Conservation (phyloP, 225 moss, liverwort and hornwort genomes). For the Antitrichia curtipendula region DNA sequence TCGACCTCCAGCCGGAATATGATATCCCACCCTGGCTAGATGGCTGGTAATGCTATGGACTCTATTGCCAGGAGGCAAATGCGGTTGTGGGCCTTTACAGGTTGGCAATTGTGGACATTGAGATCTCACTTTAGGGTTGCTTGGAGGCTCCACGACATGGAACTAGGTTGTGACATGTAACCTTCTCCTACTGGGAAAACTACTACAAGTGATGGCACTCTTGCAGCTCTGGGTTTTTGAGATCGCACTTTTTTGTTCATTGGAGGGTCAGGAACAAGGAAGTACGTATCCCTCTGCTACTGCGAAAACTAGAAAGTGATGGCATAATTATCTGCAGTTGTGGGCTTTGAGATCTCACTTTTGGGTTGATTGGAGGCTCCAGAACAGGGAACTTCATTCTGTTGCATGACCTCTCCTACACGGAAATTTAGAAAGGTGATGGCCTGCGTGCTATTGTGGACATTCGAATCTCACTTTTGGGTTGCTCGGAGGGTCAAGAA, state of each 20-base stretch:
- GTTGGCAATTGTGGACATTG: neutral
- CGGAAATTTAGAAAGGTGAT: neutral
- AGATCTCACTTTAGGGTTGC: neutral
- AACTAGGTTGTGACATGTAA: neutral
- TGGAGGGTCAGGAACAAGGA: neutral
- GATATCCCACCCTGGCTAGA: conserved; percentile 45
- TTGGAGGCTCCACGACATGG: neutral
- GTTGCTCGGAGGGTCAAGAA: neutral
- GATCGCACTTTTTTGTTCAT: neutral
- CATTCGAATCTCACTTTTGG: neutral
- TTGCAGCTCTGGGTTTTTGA: neutral
- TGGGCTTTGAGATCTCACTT: neutral
- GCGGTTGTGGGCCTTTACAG: neutral
- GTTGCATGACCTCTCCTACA: neutral
- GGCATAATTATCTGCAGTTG: neutral
- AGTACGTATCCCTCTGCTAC: neutral
- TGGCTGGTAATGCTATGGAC: conserved; percentile 16
- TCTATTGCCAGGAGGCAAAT: too few species aligned
- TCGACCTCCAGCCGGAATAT: conserved; percentile 37
- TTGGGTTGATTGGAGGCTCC: too few species aligned
- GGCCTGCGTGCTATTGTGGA: neutral
- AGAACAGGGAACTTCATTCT: neutral
- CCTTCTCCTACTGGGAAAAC: neutral
- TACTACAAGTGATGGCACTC: neutral
- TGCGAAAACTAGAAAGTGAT: neutral